A percentile compares a stretch with the other conserved stretches of the same genome.
Evolutionary conservation across 768 basidiomycete species (phyloP).

Genomic region (Chalciporus sphaerocephalus): DNA sequence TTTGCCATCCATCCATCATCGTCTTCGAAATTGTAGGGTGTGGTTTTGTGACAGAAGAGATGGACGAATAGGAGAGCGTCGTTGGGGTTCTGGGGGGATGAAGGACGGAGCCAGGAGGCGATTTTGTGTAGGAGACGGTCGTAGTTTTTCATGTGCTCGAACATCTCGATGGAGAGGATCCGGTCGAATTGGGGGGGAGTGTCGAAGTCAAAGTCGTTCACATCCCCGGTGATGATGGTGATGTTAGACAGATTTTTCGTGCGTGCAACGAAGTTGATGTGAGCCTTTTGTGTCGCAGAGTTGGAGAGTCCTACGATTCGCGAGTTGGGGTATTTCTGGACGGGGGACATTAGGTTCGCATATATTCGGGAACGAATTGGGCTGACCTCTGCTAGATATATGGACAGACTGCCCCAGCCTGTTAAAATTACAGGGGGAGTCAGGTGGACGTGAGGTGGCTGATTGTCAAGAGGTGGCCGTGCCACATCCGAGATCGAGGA

Average conservation of each 20-base stretch:
- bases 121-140: conserved; percentile 55
- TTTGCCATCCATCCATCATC: conserved; percentile 73
- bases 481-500: conserved; percentile 70
- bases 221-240: conserved; percentile 64
- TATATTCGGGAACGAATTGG: not conserved
- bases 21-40: conserved; percentile 66
- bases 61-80: conserved; percentile 63
- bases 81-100: conserved; percentile 35
- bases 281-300: conserved; percentile 60
- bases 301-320: conserved; percentile 62
- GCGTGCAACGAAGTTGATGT: conserved; percentile 52
- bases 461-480: conserved; percentile 11
- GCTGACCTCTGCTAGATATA: conserved; percentile 57
- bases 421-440: not conserved
- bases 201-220: conserved; percentile 58
- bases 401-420: conserved; percentile 71
- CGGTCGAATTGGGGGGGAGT: conserved; percentile 56
- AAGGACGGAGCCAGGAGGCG: conserved; percentile 62
- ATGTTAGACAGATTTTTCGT: conserved; percentile 50
- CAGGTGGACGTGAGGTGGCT: not conserved
- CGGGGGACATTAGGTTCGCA: not conserved
- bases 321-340: conserved; percentile 63
- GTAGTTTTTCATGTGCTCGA: conserved; percentile 78
- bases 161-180: conserved; percentile 65
- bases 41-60: conserved; percentile 61